A percentile compares a stretch with the other conserved stretches of the same genome.
Evolutionary conservation across 108 stramenopile species (phyloP).

Genomic region (Skeletonema tropicum): DNA sequence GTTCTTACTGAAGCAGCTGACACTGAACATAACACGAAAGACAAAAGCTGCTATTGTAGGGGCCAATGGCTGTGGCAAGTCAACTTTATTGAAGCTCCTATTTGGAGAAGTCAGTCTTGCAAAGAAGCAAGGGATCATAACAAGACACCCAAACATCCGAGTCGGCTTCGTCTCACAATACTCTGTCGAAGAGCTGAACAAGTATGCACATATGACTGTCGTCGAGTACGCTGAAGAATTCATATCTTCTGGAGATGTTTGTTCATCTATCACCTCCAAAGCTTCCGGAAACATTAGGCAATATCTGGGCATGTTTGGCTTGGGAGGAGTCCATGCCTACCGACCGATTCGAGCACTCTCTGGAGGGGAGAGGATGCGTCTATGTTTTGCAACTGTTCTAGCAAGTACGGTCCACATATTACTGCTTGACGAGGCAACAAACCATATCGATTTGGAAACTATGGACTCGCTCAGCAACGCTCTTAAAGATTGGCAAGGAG

Average conservation of each 20-base stretch:
- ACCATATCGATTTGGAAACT: constrained; percentile 92
- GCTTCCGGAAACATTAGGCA: constrained; percentile 73
- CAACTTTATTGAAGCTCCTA: constrained; percentile 80
- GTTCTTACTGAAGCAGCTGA: constrained; percentile 64
- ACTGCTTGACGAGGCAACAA: constrained; percentile 92
- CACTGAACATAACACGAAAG: constrained; percentile 88
- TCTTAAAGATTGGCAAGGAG: constrained; percentile 76
- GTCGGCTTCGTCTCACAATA: constrained; percentile 87
- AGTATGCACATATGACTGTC: constrained; percentile 72
- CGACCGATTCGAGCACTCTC: constrained; percentile 73
- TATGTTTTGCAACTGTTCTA: constrained; percentile 81
- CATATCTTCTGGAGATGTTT: constrained; percentile 44
- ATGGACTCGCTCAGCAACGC: constrained; percentile 86
- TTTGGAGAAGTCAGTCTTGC: constrained; percentile 88
- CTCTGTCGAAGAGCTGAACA: constrained; percentile 85
- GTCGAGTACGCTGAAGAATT: constrained; percentile 67
- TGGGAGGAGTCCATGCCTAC: constrained; percentile 83
- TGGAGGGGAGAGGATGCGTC: constrained; percentile 92
- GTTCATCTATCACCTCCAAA: constrained; percentile 37
- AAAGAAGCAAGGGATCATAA: constrained; percentile 90
- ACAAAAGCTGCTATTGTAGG: constrained; percentile 88
- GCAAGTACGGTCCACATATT: constrained; percentile 95
- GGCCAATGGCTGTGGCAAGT: constrained; percentile 83
- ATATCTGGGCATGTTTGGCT: constrained; percentile 87
- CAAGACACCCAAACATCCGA: constrained; percentile 92